Conservation (phyloP, 768 basidiomycete genomes). For the Rhodosporidiobolus odoratus region DNA sequence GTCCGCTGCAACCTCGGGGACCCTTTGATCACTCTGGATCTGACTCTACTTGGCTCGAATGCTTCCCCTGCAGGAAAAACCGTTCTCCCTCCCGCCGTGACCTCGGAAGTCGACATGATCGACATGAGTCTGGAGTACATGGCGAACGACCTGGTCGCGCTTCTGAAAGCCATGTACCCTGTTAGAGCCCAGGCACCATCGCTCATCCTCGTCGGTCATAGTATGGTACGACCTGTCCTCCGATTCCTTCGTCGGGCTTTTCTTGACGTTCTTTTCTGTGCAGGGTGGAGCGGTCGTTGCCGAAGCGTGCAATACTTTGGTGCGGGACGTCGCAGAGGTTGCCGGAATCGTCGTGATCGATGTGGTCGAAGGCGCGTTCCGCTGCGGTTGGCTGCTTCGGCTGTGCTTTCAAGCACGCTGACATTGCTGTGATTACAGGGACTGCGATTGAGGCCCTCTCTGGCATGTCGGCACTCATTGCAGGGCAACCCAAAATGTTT, state of each 20-base stretch:
- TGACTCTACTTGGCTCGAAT: not conserved
- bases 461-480: constrained; percentile 81
- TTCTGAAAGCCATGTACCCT: constrained; percentile 66
- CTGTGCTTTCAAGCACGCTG: too few species aligned
- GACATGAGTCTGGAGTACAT: constrained; percentile 71
- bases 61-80: constrained; percentile 59
- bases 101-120: constrained; percentile 45
- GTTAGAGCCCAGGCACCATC: constrained; percentile 61
- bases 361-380: constrained; percentile 72
- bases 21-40: not conserved
- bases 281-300: constrained; percentile 79
- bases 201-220: constrained; percentile 85
- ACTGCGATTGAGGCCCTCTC: constrained; percentile 89
- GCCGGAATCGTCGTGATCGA: constrained; percentile 76
- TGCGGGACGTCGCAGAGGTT: constrained; percentile 61
- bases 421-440: constrained; percentile 51
- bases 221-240: constrained; percentile 56
- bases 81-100: constrained; percentile 46
- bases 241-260: not conserved
- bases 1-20: not conserved
- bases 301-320: constrained; percentile 62
- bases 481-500: constrained; percentile 79
- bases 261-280: too few species aligned
- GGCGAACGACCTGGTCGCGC: constrained; percentile 64
- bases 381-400: not conserved